Evolutionary conservation across 371 early-diverging fungal species (phyloP).

Genomic region (Actinomortierella ambigua): DNA sequence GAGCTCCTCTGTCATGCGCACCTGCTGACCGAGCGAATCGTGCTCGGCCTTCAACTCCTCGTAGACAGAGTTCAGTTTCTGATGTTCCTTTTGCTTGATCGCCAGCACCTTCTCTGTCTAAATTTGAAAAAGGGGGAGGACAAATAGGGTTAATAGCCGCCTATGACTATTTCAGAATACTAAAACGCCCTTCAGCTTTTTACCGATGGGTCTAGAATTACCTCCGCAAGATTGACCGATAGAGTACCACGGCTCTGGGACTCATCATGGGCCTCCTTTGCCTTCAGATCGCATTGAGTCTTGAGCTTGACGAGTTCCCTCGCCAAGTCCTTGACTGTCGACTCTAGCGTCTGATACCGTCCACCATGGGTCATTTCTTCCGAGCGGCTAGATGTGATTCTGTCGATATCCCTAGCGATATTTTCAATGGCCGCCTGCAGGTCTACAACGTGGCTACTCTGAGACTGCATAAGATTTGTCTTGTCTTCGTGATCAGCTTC

Average conservation of each 20-base stretch:
- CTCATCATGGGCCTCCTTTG: conserved; percentile 80
- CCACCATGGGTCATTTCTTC: conserved; percentile 67
- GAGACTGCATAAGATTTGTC: conserved; percentile 12
- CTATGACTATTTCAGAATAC: background rate
- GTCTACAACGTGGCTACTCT: conserved; percentile 22
- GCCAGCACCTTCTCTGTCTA: conserved; percentile 57
- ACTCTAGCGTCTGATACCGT: conserved; percentile 69
- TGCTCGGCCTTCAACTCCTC: conserved; percentile 62
- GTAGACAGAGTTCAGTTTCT: conserved; percentile 60
- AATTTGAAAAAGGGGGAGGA: too few species aligned
- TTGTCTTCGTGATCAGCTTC: conserved; percentile 24
- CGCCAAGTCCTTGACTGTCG: conserved; percentile 69
- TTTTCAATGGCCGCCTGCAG: conserved; percentile 30
- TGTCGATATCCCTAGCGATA: conserved; percentile 34
- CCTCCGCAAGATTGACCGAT: conserved; percentile 16
- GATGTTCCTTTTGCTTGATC: conserved; percentile 57
- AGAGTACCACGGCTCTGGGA: conserved; percentile 48
- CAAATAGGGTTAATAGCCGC: background rate
- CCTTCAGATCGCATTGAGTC: conserved; percentile 80
- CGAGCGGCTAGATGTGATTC: conserved; percentile 22
- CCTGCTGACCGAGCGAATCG: conserved; percentile 68
- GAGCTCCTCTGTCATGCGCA: conserved; percentile 81
- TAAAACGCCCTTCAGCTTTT: background rate
- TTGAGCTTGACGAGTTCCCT: conserved; percentile 79
- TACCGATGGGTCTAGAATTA: background rate